These are phyloP conservation scores for Bathelium albidoporum DNA, from an alignment of 495 filamentous ascomycete genomes.

Conservation along the genomic window DNA sequence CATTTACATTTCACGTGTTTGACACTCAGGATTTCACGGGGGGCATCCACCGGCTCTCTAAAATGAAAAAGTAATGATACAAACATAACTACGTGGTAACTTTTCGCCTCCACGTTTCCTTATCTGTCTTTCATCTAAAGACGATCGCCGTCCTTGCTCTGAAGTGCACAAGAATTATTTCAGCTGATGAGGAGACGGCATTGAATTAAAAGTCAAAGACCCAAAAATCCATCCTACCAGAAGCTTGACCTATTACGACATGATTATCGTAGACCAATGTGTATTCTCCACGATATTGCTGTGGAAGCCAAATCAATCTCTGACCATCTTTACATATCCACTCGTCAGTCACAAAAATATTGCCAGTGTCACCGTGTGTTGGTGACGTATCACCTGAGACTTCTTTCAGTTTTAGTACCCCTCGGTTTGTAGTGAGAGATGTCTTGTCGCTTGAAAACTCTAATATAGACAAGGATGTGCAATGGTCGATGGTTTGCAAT, in stretches of 20 bases:
- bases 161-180: background rate
- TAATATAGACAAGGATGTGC: background rate
- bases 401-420: background rate
- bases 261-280: background rate
- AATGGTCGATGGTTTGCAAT: background rate
- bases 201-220: background rate
- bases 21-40: too few species aligned
- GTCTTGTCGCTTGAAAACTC: background rate
- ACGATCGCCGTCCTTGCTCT: background rate
- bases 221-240: background rate
- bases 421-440: background rate
- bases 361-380: background rate
- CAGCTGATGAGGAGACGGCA: background rate
- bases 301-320: background rate
- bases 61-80: too few species aligned
- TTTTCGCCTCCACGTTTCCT: background rate
- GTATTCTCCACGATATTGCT: background rate
- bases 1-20: too few species aligned
- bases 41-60: too few species aligned
- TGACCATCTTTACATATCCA: background rate
- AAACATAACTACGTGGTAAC: background rate
- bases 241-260: background rate
- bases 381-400: background rate
- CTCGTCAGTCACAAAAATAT: background rate
- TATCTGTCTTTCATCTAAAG: background rate